Evolutionary conservation across 768 basidiomycete genomes (phyloP).

Genomic region (Artomyces pyxidatus): DNA sequence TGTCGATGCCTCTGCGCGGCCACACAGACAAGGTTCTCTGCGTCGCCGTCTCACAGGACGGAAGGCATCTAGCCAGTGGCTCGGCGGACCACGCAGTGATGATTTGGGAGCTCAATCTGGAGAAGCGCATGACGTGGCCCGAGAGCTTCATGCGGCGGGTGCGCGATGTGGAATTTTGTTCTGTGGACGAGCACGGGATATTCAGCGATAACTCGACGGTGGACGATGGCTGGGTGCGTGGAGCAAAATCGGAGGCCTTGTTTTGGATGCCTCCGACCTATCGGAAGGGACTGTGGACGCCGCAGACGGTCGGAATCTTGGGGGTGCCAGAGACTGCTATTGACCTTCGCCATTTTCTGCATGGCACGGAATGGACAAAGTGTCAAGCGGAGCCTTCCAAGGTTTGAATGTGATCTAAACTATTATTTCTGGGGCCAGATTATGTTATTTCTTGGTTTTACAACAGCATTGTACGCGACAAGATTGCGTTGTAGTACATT

Average conservation of each 20-base stretch:
- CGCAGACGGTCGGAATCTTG: conserved; percentile 3
- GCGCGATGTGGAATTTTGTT: conserved; percentile 1
- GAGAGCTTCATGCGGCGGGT: background rate
- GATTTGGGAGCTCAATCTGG: conserved; percentile 2
- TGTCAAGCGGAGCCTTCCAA: background rate
- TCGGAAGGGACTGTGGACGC: conserved; percentile 6
- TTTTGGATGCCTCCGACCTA: conserved; percentile 8
- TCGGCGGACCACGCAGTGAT: background rate
- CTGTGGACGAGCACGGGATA: conserved; percentile 5
- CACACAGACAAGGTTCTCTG: background rate
- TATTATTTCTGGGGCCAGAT: too few species aligned
- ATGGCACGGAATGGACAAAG: conserved; percentile 5
- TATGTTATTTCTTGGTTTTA: too few species aligned
- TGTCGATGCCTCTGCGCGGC: background rate
- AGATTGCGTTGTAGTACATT: too few species aligned
- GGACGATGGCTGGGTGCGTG: conserved; percentile 6
- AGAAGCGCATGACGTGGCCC: conserved; percentile 1
- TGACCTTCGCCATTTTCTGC: conserved; percentile 1
- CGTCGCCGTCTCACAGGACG: conserved; percentile 4
- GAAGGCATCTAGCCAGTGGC: background rate
- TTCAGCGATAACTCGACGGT: background rate
- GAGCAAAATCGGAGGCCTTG: background rate
- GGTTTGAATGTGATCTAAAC: background rate
- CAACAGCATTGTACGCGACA: too few species aligned
- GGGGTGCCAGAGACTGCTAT: conserved; percentile 3